Evolutionary conservation across 2,329 filamentous ascomycete genomes (phyloP).

Genomic region (Colletotrichum musicola): DNA sequence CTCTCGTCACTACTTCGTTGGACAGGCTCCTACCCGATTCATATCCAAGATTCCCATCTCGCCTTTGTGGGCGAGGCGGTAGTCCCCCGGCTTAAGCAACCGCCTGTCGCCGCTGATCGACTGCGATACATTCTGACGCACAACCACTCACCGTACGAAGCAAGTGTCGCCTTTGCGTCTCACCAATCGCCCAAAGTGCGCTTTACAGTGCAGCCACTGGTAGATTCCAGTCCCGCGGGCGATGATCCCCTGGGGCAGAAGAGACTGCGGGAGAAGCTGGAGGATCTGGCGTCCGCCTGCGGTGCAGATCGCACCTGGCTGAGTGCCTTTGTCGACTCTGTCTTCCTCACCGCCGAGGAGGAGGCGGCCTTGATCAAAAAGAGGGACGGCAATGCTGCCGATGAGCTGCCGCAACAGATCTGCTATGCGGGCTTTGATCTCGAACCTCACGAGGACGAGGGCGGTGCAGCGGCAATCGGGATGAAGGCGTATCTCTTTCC

Average conservation of each 20-base stretch:
- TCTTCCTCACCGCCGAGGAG: conserved; percentile 17
- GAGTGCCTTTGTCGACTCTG: conserved; percentile 8
- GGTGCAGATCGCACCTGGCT: conserved; percentile 17
- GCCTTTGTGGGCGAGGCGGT: conserved; percentile 24
- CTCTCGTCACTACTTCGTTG: conserved; percentile 21
- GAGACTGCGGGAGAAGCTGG: conserved; percentile 22
- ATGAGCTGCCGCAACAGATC: conserved; percentile 10
- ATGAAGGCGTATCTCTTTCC: conserved; percentile 33
- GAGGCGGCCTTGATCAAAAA: conserved; percentile 4
- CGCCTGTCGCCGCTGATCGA: conserved; percentile 2
- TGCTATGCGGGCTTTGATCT: conserved; percentile 23
- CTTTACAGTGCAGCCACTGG: conserved; percentile 26
- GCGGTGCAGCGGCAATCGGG: conserved; percentile 1
- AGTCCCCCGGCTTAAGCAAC: conserved; percentile 16
- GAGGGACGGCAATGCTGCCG: background rate
- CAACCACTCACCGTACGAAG: conserved; percentile 18
- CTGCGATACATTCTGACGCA: conserved; percentile 23
- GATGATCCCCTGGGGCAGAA: conserved; percentile 14
- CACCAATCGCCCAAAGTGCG: conserved; percentile 14
- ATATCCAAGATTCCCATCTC: conserved; percentile 19
- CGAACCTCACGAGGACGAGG: conserved; percentile 5
- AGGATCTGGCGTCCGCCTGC: conserved; percentile 8
- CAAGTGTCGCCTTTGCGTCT: conserved; percentile 24
- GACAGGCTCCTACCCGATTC: conserved; percentile 18
- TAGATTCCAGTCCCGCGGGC: background rate